Evolutionary conservation across 2,329 filamentous ascomycete genomes (phyloP).

Genomic region (Alternaria hordeiaustralica): DNA sequence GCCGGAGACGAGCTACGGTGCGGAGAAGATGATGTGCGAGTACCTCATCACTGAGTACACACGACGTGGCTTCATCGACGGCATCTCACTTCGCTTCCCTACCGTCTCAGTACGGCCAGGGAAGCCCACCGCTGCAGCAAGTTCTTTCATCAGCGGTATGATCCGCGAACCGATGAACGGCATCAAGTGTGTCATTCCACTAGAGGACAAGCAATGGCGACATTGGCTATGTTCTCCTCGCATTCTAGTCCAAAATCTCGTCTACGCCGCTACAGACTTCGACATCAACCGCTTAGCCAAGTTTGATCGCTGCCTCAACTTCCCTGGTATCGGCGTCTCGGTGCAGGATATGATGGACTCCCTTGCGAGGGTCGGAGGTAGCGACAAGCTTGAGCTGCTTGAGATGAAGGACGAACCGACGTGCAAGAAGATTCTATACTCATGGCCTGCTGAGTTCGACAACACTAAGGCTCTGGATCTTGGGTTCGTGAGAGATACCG

Average conservation of each 20-base stretch:
- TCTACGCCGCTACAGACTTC: conserved; percentile 53
- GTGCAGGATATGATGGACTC: conserved; percentile 62
- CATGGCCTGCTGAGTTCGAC: conserved; percentile 61
- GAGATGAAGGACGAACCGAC: conserved; percentile 55
- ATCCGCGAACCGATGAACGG: conserved; percentile 66
- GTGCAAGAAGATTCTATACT: conserved; percentile 57
- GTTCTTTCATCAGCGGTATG: conserved; percentile 65
- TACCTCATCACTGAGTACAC: conserved; percentile 66
- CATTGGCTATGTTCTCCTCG: conserved; percentile 63
- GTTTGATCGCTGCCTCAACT: conserved; percentile 55
- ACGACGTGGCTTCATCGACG: conserved; percentile 62
- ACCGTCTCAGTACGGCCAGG: conserved; percentile 66
- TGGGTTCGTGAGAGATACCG: conserved; percentile 55
- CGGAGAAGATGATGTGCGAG: conserved; percentile 66
- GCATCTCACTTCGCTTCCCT: conserved; percentile 63
- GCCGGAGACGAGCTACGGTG: conserved; percentile 65
- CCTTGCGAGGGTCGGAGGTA: conserved; percentile 57
- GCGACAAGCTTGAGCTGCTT: conserved; percentile 56
- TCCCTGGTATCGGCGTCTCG: conserved; percentile 47
- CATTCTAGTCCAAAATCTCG: conserved; percentile 59
- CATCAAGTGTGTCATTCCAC: conserved; percentile 55
- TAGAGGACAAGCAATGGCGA: conserved; percentile 53
- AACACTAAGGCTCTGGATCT: conserved; percentile 59
- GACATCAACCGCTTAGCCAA: conserved; percentile 51
- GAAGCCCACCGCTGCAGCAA: conserved; percentile 62